phyloP scores from a whole-genome alignment of 1,284 basidiomycete genomes.

The Ustilago vetiveriae region DNA sequence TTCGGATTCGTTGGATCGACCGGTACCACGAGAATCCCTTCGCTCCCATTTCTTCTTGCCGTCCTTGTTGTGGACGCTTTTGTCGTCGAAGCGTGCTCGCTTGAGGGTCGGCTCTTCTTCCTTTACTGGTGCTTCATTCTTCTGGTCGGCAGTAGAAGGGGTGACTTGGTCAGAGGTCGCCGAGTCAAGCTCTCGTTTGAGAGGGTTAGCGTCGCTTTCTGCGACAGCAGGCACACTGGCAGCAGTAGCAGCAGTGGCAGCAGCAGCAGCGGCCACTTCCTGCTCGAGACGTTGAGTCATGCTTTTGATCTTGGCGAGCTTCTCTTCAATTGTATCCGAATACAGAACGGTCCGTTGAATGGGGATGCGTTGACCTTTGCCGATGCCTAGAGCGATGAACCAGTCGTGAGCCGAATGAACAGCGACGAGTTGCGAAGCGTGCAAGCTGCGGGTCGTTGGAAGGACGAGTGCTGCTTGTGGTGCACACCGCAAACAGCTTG shows the following conservation, averaged over 20 bases:
- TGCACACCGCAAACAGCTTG: constrained; percentile 3
- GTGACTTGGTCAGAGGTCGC: neutral
- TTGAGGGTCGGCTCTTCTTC: constrained; percentile 2
- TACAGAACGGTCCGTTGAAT: constrained; percentile 24
- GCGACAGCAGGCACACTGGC: neutral
- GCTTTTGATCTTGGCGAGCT: constrained; percentile 20
- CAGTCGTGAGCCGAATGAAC: constrained; percentile 7
- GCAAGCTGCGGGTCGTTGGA: no score
- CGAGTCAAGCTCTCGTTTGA: constrained; percentile 19
- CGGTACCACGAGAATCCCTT: constrained; percentile 36
- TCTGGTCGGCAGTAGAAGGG: neutral
- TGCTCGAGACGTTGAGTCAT: constrained; percentile 27
- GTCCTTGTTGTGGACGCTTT: neutral
- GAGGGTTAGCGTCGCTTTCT: neutral
- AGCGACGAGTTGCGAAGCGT: constrained; percentile 4
- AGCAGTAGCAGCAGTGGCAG: neutral
- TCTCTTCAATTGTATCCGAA: constrained; percentile 29
- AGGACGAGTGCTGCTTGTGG: neutral
- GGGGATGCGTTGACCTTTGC: constrained; percentile 30
- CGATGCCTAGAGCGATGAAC: constrained; percentile 31
- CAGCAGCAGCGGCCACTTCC: constrained; percentile 11
- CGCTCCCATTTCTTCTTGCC: constrained; percentile 34
- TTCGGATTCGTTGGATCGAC: neutral
- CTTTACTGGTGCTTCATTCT: neutral
- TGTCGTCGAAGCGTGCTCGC: constrained; percentile 30